Conservation (phyloP, 106 monocot genomes). For the Allium cepa region DNA sequence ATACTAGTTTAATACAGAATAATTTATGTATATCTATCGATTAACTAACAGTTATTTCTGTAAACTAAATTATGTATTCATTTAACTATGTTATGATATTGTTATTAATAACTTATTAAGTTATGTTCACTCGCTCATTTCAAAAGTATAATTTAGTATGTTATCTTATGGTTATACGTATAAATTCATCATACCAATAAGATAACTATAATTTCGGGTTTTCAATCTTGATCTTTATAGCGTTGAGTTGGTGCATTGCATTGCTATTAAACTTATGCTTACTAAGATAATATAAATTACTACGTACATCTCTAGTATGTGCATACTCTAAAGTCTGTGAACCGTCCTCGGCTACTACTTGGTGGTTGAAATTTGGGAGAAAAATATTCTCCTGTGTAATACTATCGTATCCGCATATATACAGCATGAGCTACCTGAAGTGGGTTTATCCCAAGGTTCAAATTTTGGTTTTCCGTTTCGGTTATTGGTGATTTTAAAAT, state of each 20-base stretch:
- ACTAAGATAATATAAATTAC: conserved; percentile 19
- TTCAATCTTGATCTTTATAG: conserved; percentile 26
- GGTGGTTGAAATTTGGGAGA: conserved; percentile 22
- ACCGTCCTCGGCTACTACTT: conserved; percentile 20
- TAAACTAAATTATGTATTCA: too few relatives aligned
- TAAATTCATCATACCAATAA: too few relatives aligned
- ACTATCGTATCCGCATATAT: conserved; percentile 52
- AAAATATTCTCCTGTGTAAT: conserved; percentile 46
- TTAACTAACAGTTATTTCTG: too few relatives aligned
- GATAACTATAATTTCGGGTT: conserved; percentile 34
- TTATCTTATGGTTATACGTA: too few relatives aligned
- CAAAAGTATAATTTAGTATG: too few relatives aligned
- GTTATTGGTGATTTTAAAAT: too few relatives aligned
- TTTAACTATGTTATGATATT: too few relatives aligned
- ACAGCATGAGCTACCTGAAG: conserved; percentile 17
- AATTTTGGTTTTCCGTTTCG: too few relatives aligned
- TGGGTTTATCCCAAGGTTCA: conserved; percentile 20
- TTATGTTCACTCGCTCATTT: too few relatives aligned
- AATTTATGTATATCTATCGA: too few relatives aligned
- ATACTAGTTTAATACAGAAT: too few relatives aligned
- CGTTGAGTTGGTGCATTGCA: conserved; percentile 40
- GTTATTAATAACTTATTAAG: too few relatives aligned
- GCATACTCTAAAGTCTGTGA: conserved; percentile 56
- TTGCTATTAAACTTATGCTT: conserved; percentile 37
- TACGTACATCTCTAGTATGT: conserved; percentile 32